Evolutionary conservation across 345 rosid species (phyloP).

Genomic region (Eucalyptus tenuipes): DNA sequence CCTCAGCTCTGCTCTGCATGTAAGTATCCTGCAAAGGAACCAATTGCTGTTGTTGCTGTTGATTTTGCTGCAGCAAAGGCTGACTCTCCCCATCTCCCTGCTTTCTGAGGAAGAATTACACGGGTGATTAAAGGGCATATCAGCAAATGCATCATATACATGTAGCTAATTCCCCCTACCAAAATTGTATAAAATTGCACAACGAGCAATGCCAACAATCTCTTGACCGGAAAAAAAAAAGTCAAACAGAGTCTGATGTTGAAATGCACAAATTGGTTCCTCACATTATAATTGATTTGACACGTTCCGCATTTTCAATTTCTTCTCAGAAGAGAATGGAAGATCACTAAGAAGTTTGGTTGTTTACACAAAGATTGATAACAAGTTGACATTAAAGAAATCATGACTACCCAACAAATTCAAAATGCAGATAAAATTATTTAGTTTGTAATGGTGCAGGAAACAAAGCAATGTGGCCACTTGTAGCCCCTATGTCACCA

Average conservation of each 20-base stretch:
- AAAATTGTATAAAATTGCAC: neutral
- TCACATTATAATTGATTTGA: neutral
- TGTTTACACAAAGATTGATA: neutral
- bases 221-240: neutral
- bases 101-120: slow-evolving; percentile 9
- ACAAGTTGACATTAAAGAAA: neutral
- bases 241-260: neutral
- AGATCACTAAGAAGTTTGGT: neutral
- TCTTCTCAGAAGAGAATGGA: neutral
- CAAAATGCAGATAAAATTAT: neutral
- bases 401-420: neutral
- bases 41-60: slow-evolving; percentile 36
- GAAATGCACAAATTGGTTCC: neutral
- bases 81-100: slow-evolving; percentile 36
- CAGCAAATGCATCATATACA: neutral
- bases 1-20: slow-evolving; percentile 71
- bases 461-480: neutral
- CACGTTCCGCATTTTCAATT: neutral
- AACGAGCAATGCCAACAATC: neutral
- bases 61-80: slow-evolving; percentile 32
- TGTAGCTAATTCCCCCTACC: neutral
- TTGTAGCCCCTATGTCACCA: neutral
- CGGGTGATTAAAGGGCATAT: neutral
- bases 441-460: neutral
- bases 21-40: slow-evolving; percentile 55